These are phyloP conservation scores for Colletotrichum cuscutae DNA, from an alignment of 2,329 filamentous ascomycete species.

Conservation along the genomic window DNA sequence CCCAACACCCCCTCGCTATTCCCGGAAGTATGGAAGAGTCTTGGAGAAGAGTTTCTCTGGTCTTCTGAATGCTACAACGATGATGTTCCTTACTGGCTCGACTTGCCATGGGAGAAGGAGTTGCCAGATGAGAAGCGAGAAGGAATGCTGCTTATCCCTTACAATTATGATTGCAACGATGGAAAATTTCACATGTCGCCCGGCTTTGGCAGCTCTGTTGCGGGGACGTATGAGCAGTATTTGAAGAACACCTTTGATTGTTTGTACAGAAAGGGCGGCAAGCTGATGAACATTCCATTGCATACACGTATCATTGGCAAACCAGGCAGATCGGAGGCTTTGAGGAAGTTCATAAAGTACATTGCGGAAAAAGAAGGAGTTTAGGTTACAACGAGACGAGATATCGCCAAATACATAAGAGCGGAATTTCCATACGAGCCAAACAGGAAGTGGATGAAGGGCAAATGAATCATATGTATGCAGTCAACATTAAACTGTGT, in stretches of 20 bases:
- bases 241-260: conserved; percentile 53
- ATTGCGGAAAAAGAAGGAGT: conserved; percentile 50
- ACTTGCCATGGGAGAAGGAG: conserved; percentile 42
- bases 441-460: conserved; percentile 36
- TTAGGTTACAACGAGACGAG: conserved; percentile 54
- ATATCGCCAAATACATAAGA: conserved; percentile 53
- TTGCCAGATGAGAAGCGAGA: conserved; percentile 44
- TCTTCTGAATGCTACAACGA: conserved; percentile 44
- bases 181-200: conserved; percentile 56
- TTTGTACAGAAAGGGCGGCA: conserved; percentile 52
- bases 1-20: conserved; percentile 41
- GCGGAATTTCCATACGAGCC: conserved; percentile 50
- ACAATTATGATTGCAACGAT: conserved; percentile 52
- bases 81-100: conserved; percentile 43
- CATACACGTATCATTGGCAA: conserved; percentile 53
- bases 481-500: fast-evolving
- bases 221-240: conserved; percentile 50
- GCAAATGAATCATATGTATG: neutral
- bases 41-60: conserved; percentile 41
- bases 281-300: conserved; percentile 54
- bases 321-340: conserved; percentile 48
- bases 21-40: conserved; percentile 42
- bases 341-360: conserved; percentile 52
- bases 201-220: conserved; percentile 51
- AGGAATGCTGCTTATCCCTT: conserved; percentile 50